phyloP scores from a whole-genome alignment of 352 stramenopile genomes.

The Phytopythium delawarense region DNA sequence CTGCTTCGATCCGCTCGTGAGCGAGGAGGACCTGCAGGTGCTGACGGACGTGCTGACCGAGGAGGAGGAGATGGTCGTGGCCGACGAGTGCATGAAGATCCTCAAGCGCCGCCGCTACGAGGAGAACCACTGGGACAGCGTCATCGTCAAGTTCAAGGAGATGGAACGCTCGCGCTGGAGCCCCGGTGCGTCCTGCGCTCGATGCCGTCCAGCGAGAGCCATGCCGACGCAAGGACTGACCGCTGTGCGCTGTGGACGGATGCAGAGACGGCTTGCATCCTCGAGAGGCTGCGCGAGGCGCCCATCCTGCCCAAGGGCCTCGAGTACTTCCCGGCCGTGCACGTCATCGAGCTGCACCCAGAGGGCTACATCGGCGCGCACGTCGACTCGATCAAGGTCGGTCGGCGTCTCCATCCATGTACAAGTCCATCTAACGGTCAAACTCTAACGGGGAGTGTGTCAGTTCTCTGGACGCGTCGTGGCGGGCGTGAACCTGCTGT shows the following conservation, averaged over 20 bases:
- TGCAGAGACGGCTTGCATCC: constrained; percentile 53
- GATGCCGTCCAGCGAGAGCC: not conserved
- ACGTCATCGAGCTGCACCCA: constrained; percentile 79
- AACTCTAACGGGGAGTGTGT: not conserved
- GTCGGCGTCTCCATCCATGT: not conserved
- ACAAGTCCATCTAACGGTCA: not conserved
- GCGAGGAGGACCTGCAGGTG: constrained; percentile 55
- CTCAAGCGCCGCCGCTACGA: constrained; percentile 76
- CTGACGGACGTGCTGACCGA: constrained; percentile 67
- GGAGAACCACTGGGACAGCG: constrained; percentile 78
- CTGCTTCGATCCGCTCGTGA: constrained; percentile 54
- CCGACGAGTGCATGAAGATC: constrained; percentile 63
- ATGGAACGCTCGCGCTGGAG: constrained; percentile 85
- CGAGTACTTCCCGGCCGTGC: constrained; percentile 66
- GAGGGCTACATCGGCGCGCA: constrained; percentile 85
- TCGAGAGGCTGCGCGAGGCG: constrained; percentile 59
- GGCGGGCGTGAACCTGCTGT: constrained; percentile 71
- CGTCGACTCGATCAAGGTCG: constrained; percentile 81
- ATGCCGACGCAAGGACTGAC: not conserved
- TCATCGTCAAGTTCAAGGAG: constrained; percentile 88
- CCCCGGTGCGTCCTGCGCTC: constrained; percentile 12
- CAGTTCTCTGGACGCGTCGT: constrained; percentile 80
- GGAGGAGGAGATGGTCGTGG: constrained; percentile 64
- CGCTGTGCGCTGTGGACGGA: not conserved
- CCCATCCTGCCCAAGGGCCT: constrained; percentile 57